Percentiles rank a stretch among this genome's conserved stretches.
Conservation (phyloP, 2,329 filamentous ascomycete genomes). For the Penicillium hordei region DNA sequence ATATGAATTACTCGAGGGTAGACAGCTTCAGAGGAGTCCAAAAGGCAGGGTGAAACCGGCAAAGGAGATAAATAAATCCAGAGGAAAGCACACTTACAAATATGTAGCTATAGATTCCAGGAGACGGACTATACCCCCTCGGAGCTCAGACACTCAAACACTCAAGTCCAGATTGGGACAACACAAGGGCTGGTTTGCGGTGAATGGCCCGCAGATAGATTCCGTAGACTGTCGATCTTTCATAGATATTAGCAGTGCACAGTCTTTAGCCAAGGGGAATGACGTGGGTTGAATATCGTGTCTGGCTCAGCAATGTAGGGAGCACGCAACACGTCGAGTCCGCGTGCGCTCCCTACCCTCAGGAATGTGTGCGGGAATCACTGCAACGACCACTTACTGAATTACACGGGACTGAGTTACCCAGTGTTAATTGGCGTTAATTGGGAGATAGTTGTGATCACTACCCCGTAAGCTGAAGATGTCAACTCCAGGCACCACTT, state of each 20-base stretch:
- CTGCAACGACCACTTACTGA: background rate
- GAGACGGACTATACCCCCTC: background rate
- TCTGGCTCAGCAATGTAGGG: constrained; percentile 26
- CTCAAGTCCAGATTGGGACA: constrained; percentile 6
- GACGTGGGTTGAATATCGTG: background rate
- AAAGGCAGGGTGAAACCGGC: constrained; percentile 1
- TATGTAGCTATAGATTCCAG: constrained; percentile 17
- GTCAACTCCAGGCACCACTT: constrained; percentile 1
- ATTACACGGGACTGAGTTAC: background rate
- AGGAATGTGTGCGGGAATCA: constrained; percentile 22
- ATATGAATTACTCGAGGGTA: constrained; percentile 8
- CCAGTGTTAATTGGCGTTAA: background rate
- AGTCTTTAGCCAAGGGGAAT: background rate
- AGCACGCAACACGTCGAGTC: constrained; percentile 8
- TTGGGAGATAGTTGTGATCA: background rate
- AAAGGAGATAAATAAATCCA: background rate
- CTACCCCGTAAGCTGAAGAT: background rate
- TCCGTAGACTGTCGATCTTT: constrained; percentile 20
- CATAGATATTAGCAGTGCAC: constrained; percentile 8
- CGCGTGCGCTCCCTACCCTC: constrained; percentile 12
- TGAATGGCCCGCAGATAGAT: constrained; percentile 16
- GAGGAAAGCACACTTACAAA: constrained; percentile 17
- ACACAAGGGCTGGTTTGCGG: constrained; percentile 16
- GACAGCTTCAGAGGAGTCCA: constrained; percentile 1
- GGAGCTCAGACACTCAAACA: background rate